Conservation (phyloP, 2,329 filamentous ascomycete species). For the Monosporascus cannonballus region DNA sequence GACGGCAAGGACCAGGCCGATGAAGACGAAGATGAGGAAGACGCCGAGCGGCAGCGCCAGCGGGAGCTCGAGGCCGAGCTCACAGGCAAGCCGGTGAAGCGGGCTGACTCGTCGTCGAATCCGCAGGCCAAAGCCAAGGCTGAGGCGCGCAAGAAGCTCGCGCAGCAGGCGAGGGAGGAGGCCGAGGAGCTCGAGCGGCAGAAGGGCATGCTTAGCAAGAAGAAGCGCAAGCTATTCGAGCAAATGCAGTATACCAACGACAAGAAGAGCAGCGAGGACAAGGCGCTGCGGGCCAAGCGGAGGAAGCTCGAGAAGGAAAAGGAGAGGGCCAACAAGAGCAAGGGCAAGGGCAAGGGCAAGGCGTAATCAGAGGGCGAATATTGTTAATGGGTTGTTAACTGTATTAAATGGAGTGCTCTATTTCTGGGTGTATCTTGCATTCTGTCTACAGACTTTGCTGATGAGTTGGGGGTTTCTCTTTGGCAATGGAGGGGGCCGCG, state of each 20-base stretch:
- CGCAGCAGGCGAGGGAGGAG: constrained; percentile 67
- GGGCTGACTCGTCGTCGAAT: constrained; percentile 35
- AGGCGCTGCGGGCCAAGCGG: constrained; percentile 81
- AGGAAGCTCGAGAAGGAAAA: constrained; percentile 72
- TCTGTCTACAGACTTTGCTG: too few relatives aligned
- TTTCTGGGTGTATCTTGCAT: too few relatives aligned
- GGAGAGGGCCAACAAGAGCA: constrained; percentile 29
- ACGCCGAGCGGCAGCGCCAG: constrained; percentile 68
- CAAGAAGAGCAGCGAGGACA: constrained; percentile 85
- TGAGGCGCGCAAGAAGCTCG: constrained; percentile 62
- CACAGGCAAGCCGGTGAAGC: constrained; percentile 57
- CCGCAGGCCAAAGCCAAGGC: constrained; percentile 59
- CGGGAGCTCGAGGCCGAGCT: constrained; percentile 90
- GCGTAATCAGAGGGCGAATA: constrained; percentile 8
- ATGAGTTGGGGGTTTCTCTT: too few relatives aligned
- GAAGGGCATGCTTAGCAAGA: constrained; percentile 97
- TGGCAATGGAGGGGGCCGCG: too few relatives aligned
- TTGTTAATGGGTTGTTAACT: too few relatives aligned
- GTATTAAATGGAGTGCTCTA: too few relatives aligned
- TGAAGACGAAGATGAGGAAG: constrained; percentile 41
- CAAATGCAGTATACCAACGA: constrained; percentile 96
- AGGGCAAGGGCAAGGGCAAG: constrained; percentile 32
- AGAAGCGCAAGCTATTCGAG: constrained; percentile 95
- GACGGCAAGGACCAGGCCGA: constrained; percentile 30
- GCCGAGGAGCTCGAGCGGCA: constrained; percentile 85